Percentiles rank a stretch among this genome's conserved stretches.
Evolutionary conservation across 2,329 filamentous ascomycete species (phyloP).

Genomic region (Fusarium albosuccineum): DNA sequence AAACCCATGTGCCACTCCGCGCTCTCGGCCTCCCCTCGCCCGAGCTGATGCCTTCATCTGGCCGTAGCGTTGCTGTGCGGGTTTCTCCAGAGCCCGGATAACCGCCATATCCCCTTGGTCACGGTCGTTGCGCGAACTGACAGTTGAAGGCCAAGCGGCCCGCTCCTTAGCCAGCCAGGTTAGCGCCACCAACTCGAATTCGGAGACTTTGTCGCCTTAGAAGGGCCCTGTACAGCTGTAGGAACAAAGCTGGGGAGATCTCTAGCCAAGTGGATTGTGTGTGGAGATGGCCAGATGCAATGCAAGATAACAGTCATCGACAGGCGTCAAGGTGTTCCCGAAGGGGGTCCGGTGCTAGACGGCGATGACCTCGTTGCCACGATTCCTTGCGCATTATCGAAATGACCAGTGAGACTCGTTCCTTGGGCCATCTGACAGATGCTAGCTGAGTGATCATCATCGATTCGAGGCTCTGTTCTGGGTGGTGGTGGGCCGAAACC

Average conservation of each 20-base stretch:
- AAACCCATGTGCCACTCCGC: not conserved
- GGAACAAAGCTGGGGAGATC: too few species aligned
- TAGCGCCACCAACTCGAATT: not conserved
- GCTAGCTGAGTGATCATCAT: too few species aligned
- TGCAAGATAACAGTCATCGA: not conserved
- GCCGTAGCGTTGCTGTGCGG: not conserved
- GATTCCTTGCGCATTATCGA: not conserved
- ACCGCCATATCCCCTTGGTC: not conserved
- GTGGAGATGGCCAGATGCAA: not conserved
- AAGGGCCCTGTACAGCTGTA: too few species aligned
- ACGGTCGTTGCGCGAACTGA: not conserved
- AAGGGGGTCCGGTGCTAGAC: not conserved
- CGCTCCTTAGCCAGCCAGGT: constrained; percentile 1
- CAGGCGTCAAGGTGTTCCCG: not conserved
- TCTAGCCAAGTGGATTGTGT: not conserved
- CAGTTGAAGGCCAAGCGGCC: constrained; percentile 5
- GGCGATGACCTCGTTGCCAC: not conserved
- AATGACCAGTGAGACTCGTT: too few species aligned
- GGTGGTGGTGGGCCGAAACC: not conserved
- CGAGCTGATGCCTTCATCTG: not conserved
- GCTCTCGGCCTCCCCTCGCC: not conserved
- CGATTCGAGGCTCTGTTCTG: not conserved
- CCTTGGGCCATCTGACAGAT: too few species aligned
- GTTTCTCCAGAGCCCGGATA: not conserved
- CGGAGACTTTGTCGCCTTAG: not conserved